Evolutionary conservation across 805 yeast species (phyloP), one percentile per base, ranked within the genome.

Genomic region (Millerozyma acaciae): DNA sequence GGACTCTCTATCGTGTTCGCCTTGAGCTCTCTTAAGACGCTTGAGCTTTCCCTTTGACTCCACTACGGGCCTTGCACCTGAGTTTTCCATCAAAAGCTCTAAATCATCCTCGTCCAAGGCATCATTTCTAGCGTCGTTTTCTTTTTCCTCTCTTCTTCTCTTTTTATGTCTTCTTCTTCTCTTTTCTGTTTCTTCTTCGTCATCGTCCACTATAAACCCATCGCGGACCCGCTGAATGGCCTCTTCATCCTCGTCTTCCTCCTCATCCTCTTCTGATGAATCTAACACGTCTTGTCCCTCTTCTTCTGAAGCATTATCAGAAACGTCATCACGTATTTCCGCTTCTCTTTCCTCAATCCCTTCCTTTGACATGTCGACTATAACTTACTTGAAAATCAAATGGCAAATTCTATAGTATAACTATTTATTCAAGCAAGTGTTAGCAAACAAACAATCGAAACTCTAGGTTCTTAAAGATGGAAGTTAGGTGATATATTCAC

Each of bases 131-230:
- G 70, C 75, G 6, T 67, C 68, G 16, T 43, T 41, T 19, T 45
- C 41, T 22, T 33, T 42, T 21, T 39, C 50, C 26, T 45, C 43
- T 57, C 69, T 55, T 52, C 68, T 55, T 59, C 65, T 62, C 55
- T 65, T 60, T 56, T 60, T 46, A 35, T 56, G 54, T 44, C 62
- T 62, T 48, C 54, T 52, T 40, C 56, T 45, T 34, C 51, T 35
- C 20, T 33, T 38, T 17, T 40, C 43, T 7, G 45, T 48, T 13
- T 46, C 55, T n/a, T 64, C 79, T 9, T 70, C 80, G 16, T 84
- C 95, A 47, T 86, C 96, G 48, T 88, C 96, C 7, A 86, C 97
- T 50, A 90, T 89, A 58, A 90, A 88, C 0, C 96, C 97, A 41
- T 88, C 95, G 30, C 90, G 76, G 26, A 89, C 82, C 47, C 75